Conservation (phyloP, 495 filamentous ascomycete species). For the Penicillium salamii region DNA sequence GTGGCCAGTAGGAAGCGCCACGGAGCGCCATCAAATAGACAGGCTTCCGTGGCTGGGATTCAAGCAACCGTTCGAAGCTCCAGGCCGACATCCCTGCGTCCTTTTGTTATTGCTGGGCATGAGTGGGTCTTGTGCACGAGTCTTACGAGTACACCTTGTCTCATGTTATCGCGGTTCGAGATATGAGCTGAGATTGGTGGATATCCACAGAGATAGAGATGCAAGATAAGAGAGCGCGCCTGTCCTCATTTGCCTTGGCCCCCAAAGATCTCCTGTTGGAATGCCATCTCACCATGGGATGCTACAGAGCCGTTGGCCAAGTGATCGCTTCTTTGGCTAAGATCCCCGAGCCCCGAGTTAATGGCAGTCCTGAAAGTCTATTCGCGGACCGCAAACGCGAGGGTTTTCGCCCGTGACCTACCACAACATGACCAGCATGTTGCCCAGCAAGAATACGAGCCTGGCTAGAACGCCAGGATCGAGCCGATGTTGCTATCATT, state of each 20-base stretch:
- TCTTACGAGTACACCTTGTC: too few species aligned
- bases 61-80: slow-evolving; percentile 2
- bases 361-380: not conserved
- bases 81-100: slow-evolving; percentile 1
- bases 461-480: not conserved
- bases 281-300: not conserved
- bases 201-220: not conserved
- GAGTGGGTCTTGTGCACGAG: too few species aligned
- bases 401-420: not conserved
- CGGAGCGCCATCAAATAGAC: slow-evolving; percentile 14
- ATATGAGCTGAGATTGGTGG: not conserved
- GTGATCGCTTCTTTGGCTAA: not conserved
- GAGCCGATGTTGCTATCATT: not conserved
- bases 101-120: not conserved
- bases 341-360: not conserved
- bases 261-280: not conserved
- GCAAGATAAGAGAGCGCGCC: not conserved
- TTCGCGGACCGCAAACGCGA: not conserved
- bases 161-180: not conserved
- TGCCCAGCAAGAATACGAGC: slow-evolving; percentile 2
- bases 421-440: not conserved
- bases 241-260: not conserved
- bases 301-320: not conserved
- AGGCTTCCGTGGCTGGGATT: slow-evolving; percentile 10
- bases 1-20: slow-evolving; percentile 20